A percentile compares a stretch with the other conserved stretches of the same genome.
These are phyloP conservation scores for Oryza coarctata DNA, from an alignment of 176 grass and related monocot genomes.

Conservation along the genomic window DNA sequence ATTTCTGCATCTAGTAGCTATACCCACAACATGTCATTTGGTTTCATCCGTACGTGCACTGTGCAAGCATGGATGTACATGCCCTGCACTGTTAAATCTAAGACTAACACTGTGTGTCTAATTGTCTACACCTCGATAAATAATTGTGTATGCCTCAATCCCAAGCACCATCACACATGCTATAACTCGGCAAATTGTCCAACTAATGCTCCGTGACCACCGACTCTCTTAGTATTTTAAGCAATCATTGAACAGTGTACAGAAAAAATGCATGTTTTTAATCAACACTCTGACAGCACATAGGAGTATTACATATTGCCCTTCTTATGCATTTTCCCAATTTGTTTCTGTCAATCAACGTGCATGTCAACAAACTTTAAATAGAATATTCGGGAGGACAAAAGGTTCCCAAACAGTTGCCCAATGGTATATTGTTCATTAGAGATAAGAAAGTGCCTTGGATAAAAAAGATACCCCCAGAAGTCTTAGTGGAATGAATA, in stretches of 20 bases:
- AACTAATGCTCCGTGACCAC: background rate
- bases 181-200: background rate
- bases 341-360: background rate
- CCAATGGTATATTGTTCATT: slow-evolving; percentile 22
- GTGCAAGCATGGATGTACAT: too few species aligned
- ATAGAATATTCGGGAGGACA: slow-evolving; percentile 6
- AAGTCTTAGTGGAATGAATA: slow-evolving; percentile 19
- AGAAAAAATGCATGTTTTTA: background rate
- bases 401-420: slow-evolving; percentile 19
- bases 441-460: background rate
- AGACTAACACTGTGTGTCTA: background rate
- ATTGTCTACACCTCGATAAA: background rate
- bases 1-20: background rate
- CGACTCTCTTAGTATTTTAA: background rate
- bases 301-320: background rate
- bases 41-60: background rate
- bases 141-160: background rate
- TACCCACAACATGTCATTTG: background rate
- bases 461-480: slow-evolving; percentile 7
- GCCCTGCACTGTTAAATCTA: background rate
- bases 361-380: background rate
- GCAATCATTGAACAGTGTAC: slow-evolving; percentile 35
- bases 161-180: background rate
- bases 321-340: background rate
- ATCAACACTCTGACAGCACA: background rate